Percentiles rank a stretch among this genome's conserved stretches.
phyloP scores from a whole-genome alignment of 2,329 filamentous ascomycete species.

The Akanthomyces uredinophilus region DNA sequence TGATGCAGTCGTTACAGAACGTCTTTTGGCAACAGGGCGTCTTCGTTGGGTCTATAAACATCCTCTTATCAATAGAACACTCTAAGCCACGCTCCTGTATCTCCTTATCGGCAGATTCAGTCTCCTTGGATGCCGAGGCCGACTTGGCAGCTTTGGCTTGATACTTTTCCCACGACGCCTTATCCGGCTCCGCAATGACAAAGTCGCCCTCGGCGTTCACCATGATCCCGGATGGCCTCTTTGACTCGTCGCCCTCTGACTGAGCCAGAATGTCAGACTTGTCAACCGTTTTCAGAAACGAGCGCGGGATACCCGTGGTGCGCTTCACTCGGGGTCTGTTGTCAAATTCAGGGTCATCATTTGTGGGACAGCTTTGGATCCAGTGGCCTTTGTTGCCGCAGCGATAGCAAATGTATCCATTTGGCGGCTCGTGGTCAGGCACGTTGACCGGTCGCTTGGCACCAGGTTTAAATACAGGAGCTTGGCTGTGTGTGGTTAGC shows the following conservation, averaged over 20 bases:
- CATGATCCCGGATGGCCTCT: constrained; percentile 87
- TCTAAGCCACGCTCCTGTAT: constrained; percentile 82
- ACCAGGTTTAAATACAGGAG: constrained; percentile 55
- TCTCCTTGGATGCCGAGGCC: constrained; percentile 75
- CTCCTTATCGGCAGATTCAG: constrained; percentile 75
- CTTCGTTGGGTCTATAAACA: constrained; percentile 98
- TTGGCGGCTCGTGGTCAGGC: constrained; percentile 87
- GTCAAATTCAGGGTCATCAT: constrained; percentile 94
- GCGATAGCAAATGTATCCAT: constrained; percentile 92
- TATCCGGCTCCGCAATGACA: constrained; percentile 92
- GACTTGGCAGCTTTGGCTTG: constrained; percentile 83
- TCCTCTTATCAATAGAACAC: constrained; percentile 93
- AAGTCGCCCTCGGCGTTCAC: constrained; percentile 96
- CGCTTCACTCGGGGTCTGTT: constrained; percentile 89
- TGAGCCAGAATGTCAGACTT: constrained; percentile 74
- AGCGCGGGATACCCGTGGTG: constrained; percentile 93
- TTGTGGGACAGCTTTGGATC: constrained; percentile 98
- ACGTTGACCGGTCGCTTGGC: constrained; percentile 67
- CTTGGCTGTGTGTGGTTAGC: constrained; percentile 48
- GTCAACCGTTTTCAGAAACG: constrained; percentile 91
- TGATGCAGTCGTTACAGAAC: constrained; percentile 99
- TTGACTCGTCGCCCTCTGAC: constrained; percentile 74
- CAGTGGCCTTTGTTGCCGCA: constrained; percentile 98
- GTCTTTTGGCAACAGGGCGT: constrained; percentile 97
- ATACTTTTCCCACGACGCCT: constrained; percentile 93